These are phyloP conservation scores for Beauveria sp. DNA, from an alignment of 2,329 filamentous ascomycete genomes.

Conservation along the genomic window DNA sequence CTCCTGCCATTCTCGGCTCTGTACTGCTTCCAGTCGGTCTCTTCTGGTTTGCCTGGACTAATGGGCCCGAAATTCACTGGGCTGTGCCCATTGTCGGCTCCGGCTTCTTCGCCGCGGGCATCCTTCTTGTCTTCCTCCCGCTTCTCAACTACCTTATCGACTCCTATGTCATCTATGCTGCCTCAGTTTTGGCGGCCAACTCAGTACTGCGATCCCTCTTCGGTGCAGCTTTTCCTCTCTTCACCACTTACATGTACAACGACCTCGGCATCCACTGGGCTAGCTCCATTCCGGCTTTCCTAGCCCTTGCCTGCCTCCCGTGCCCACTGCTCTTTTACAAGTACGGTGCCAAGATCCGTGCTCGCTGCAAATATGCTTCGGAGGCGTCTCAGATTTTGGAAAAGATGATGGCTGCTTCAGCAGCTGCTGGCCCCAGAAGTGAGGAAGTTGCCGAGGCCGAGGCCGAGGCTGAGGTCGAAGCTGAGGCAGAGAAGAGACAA, in stretches of 20 bases:
- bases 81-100: constrained; percentile 39
- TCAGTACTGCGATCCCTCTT: constrained; percentile 64
- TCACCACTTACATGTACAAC: constrained; percentile 53
- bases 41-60: constrained; percentile 62
- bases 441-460: constrained; percentile 14
- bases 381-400: constrained; percentile 56
- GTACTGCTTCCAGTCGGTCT: constrained; percentile 51
- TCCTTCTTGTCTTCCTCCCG: constrained; percentile 59
- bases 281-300: constrained; percentile 63
- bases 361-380: constrained; percentile 61
- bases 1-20: constrained; percentile 51
- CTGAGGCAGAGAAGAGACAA: not conserved
- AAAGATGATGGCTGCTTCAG: constrained; percentile 12
- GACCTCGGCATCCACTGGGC: constrained; percentile 69
- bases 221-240: constrained; percentile 65
- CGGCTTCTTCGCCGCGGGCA: constrained; percentile 44
- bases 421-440: not conserved
- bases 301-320: constrained; percentile 63
- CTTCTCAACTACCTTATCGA: constrained; percentile 63
- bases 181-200: constrained; percentile 66
- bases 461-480: not conserved
- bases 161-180: constrained; percentile 67
- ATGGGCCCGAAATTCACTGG: constrained; percentile 48
- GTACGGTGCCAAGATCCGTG: constrained; percentile 56
- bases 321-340: constrained; percentile 71